These are phyloP conservation scores for Galeopsis tetrahit DNA, from an alignment of 257 asterid species.

Conservation along the genomic window DNA sequence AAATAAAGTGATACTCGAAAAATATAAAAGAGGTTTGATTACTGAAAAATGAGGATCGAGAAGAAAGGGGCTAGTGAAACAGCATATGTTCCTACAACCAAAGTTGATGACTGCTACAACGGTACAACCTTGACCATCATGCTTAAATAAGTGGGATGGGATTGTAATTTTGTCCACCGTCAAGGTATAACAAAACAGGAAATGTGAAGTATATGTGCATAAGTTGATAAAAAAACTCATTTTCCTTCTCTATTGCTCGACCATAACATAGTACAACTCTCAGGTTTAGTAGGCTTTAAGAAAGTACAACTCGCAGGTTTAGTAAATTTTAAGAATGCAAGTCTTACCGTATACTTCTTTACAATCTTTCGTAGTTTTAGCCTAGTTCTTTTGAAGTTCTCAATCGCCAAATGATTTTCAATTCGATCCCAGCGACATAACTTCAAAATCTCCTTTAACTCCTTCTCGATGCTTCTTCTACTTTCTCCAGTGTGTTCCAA, in stretches of 20 bases:
- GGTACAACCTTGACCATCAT: background rate
- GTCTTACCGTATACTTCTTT: constrained; percentile 74
- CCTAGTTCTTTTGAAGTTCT: constrained; percentile 68
- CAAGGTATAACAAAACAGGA: background rate
- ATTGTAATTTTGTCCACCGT: background rate
- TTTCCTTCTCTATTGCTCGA: background rate
- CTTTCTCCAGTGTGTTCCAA: constrained; percentile 57
- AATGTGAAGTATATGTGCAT: background rate
- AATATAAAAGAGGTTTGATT: too few relatives aligned
- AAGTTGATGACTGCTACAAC: background rate
- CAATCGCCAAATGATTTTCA: constrained; percentile 61
- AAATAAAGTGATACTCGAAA: too few relatives aligned
- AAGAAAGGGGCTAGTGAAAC: constrained; percentile 6
- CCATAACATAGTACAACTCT: background rate
- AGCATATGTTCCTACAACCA: background rate
- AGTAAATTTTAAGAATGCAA: background rate
- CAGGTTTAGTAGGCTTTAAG: background rate
- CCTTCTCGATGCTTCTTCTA: constrained; percentile 67
- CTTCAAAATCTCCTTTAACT: constrained; percentile 74
- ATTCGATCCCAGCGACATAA: constrained; percentile 77
- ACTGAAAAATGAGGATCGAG: background rate
- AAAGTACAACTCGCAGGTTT: background rate
- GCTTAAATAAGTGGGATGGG: background rate
- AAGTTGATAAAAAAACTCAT: background rate
- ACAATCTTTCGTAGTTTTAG: constrained; percentile 77